Evolutionary conservation across 2,329 filamentous ascomycete genomes (phyloP), one percentile per base, ranked within the genome.

Genomic region (Tolypocladium inflatum): DNA sequence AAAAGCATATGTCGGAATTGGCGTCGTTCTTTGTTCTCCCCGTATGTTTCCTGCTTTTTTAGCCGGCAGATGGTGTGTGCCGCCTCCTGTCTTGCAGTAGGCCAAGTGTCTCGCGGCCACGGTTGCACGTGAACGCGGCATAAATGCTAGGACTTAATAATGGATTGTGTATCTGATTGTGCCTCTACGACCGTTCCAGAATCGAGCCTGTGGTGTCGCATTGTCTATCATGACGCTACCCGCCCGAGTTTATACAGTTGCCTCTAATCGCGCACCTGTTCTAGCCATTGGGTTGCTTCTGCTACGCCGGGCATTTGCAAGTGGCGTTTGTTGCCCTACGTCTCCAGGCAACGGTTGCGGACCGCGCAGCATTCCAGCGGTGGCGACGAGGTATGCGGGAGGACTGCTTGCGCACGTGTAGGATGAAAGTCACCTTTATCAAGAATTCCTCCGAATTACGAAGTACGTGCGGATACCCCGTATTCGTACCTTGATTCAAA

Each of bases 71-170:
- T 69, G 63, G 67, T 68, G 60, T 68, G 70, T 68, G 62, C 63
- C 65, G 66, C 65, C 65, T 61, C 63, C 61, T 66, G 58, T 63
- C 63, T 62, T 62, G 67, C 62, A 66, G 57, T 64, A 64, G 62
- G 59, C 61, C 65, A 60, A 62, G 63, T 63, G 63, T 64, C 62
- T 61, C 63, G 62, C 64, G 61, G 56, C 30, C 45, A 61, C 56
- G 48, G 56, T 48, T 35, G 58, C 57, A 56, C 53, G 56, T 59
- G 45, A 42, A 53, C 56, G 56, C 62, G 57, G 57, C 58, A 59
- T 67, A 72, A 65, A 71, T 65, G 67, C 67, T 74, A 74, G 71
- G 72, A 73, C 71, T 74, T 75, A 75, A 74, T 75, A 75, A 75
- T 74, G 68, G 71, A 73, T 64, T 74, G 67, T 69, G 69, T 68